Percentiles rank a stretch among this genome's conserved stretches.
Evolutionary conservation across 2,329 filamentous ascomycete genomes (phyloP).

Genomic region (Zymoseptoria passerinii): DNA sequence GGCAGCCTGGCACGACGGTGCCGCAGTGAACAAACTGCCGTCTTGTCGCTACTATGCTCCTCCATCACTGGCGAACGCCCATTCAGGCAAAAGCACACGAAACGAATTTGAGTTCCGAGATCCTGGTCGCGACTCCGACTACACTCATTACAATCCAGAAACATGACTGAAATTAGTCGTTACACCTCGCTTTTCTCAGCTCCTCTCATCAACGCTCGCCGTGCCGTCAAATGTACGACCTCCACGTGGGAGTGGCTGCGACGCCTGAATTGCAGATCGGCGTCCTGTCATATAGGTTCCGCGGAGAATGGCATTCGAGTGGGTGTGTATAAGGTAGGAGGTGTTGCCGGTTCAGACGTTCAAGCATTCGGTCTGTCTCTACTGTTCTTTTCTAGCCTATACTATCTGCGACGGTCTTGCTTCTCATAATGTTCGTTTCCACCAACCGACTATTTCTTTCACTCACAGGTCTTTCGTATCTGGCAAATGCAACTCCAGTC

Average conservation of each 20-base stretch:
- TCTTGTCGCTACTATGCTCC: not conserved
- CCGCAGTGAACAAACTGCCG: slow-evolving; percentile 2
- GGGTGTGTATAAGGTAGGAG: not conserved
- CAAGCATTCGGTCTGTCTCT: not conserved
- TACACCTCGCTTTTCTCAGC: slow-evolving; percentile 3
- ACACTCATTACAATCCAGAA: not conserved
- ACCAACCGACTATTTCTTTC: not conserved
- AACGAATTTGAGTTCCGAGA: slow-evolving; percentile 7
- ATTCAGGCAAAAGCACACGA: slow-evolving; percentile 3
- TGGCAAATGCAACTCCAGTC: slow-evolving; percentile 2
- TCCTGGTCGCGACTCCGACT: not conserved
- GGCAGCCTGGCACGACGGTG: not conserved
- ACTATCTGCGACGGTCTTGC: not conserved
- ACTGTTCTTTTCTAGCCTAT: not conserved
- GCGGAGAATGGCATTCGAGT: not conserved
- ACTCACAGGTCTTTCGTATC: slow-evolving; percentile 2
- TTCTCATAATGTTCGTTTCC: not conserved
- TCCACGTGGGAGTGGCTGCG: not conserved
- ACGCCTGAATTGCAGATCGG: not conserved
- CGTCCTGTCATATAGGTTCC: not conserved
- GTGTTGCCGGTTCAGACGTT: not conserved
- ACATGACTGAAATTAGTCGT: slow-evolving; percentile 1
- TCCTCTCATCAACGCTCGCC: not conserved
- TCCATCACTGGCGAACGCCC: slow-evolving; percentile 1
- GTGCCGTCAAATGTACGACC: not conserved